Conservation (phyloP, 164 flowering plant genomes). For the Euptelea pleiosperma region DNA sequence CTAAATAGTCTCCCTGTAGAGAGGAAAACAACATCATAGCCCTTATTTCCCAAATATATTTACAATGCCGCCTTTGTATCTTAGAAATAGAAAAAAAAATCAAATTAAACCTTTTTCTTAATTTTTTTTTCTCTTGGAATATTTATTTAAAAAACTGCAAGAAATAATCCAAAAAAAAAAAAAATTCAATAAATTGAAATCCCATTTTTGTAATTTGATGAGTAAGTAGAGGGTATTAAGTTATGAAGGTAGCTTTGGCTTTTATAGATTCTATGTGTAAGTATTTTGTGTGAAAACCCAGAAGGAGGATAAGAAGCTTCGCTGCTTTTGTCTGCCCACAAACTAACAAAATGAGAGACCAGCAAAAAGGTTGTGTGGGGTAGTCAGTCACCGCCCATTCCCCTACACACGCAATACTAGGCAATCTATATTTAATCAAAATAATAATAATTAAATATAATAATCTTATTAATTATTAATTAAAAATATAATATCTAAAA, state of each 20-base stretch:
- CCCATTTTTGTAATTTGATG: neutral
- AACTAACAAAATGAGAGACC: slow-evolving; percentile 41
- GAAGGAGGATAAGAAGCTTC: slow-evolving; percentile 48
- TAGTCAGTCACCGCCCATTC: slow-evolving; percentile 33
- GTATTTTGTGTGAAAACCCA: slow-evolving; percentile 41
- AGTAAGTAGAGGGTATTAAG: neutral
- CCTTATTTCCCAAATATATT: slow-evolving; percentile 8
- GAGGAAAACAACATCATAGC: slow-evolving; percentile 2
- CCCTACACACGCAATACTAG: slow-evolving; percentile 34
- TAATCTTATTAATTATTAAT: neutral
- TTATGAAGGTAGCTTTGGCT: slow-evolving; percentile 22
- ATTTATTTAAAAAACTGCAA: neutral
- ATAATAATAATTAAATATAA: no score
- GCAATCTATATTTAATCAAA: neutral
- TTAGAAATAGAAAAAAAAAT: neutral
- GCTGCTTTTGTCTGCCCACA: slow-evolving; percentile 63
- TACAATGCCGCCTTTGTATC: neutral
- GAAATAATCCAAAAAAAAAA: neutral
- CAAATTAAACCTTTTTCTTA: neutral
- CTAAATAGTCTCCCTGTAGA: slow-evolving; percentile 40
- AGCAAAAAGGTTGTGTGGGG: slow-evolving; percentile 42
- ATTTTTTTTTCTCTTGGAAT: neutral
- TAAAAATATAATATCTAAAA: neutral
- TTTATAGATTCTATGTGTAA: slow-evolving; percentile 42
- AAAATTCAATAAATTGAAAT: neutral